A percentile compares a stretch with the other conserved stretches of the same genome.
phyloP scores from a whole-genome alignment of 129 eudicot species.

The Escallonia rubra region DNA sequence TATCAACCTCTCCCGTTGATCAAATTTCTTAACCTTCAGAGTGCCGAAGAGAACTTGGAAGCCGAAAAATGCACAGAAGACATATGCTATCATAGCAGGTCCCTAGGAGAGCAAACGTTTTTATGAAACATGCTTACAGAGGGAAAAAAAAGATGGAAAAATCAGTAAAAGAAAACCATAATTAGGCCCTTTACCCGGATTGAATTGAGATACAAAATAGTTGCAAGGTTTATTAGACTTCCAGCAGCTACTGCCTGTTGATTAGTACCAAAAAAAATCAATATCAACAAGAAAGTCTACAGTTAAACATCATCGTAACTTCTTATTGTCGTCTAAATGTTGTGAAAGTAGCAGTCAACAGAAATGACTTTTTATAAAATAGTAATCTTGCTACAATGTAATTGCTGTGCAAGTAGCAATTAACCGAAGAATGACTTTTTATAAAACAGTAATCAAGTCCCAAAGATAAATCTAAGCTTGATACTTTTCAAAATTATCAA shows the following conservation, averaged over 20 bases:
- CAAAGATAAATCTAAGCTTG: no score
- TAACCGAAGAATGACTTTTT: no score
- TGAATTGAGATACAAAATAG: slow-evolving; percentile 69
- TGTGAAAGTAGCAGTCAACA: no score
- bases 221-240: slow-evolving; percentile 81
- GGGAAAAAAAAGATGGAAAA: neutral
- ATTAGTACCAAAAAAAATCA: slow-evolving; percentile 5
- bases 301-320: no score
- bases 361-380: no score
- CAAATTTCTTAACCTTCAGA: slow-evolving; percentile 81
- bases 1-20: slow-evolving; percentile 74
- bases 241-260: slow-evolving; percentile 95
- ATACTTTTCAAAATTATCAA: no score
- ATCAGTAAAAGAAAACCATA: neutral
- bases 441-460: no score
- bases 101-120: slow-evolving; percentile 32
- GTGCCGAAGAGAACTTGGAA: slow-evolving; percentile 84
- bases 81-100: slow-evolving; percentile 67
- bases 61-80: slow-evolving; percentile 72
- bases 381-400: no score
- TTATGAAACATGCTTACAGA: slow-evolving; percentile 6
- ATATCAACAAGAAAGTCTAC: no score
- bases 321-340: no score
- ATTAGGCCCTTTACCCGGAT: slow-evolving; percentile 47
- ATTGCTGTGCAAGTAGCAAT: no score